Evolutionary conservation across 495 filamentous ascomycete genomes (phyloP), one percentile per base, ranked within the genome.

Genomic region (Staphylotrichum longicolle): DNA sequence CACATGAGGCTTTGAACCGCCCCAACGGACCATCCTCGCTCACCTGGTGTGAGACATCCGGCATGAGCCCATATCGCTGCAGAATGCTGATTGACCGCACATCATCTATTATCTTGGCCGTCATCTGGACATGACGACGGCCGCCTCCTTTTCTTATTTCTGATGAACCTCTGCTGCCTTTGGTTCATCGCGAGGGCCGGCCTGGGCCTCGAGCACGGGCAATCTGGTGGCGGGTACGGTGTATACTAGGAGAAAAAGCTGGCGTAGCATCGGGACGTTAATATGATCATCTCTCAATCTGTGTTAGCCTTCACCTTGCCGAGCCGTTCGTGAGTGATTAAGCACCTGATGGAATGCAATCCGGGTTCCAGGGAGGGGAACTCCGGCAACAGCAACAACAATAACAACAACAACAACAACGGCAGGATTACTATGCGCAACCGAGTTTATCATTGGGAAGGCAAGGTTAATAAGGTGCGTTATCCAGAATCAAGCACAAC

Each of bases 1-100:
- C 44, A 44, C n/a, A 39, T 45, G 55, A 57, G 42, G 44, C 33
- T 47, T n/a, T 57, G 54, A 34, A 46, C 42, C 30, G 41, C 11
- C 30, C 54, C 14, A 35, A 3, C 44, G 44, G 41, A 35, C 30
- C 46, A 56, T 35, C 27, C 7, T 37, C 42, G 48, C 40, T 39
- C 27, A 57, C 14, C 1, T 20, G 30, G 32, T 14, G 5, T n/a
- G 44, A 27, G 55, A 5, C 39, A 5, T 57, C 12, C n/a, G 39
- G 15, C 53, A 42, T 30, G 11, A 44, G 33, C 54, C 54, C 14
- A 4, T 1, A 57, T 12, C 4, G 20, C 32, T 45, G 20, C n/a
- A 30, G 30, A 34, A 37, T 57, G 39, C 40, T 32, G 40, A 20
- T 37, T 46, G 41, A 44, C 41, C 15, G 35, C 7, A 30, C 37